A percentile compares a stretch with the other conserved stretches of the same genome.
Evolutionary conservation across 805 yeast species (phyloP).

Genomic region (Huiozyma naganishii): DNA sequence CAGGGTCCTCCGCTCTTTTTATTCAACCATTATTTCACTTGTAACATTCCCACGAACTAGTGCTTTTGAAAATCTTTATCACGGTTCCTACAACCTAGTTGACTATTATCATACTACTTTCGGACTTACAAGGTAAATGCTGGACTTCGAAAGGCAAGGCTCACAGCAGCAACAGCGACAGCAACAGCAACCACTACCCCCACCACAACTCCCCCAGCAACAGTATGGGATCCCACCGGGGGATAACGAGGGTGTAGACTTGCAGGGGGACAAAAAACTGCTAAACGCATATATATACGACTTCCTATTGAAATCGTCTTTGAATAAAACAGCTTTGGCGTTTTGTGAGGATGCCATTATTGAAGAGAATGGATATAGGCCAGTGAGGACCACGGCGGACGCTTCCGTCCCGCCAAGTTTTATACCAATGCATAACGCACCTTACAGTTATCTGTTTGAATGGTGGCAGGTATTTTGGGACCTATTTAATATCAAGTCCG

Average conservation of each 20-base stretch:
- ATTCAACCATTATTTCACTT: too few relatives aligned
- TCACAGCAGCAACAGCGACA: too few relatives aligned
- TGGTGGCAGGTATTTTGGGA: slow-evolving; percentile 99
- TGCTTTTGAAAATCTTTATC: too few relatives aligned
- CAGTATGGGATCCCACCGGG: too few relatives aligned
- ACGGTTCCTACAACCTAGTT: too few relatives aligned
- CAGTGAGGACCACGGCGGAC: not conserved
- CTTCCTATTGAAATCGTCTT: slow-evolving; percentile 63
- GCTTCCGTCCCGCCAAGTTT: not conserved
- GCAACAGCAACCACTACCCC: too few relatives aligned
- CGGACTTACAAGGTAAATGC: too few relatives aligned
- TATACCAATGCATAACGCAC: slow-evolving; percentile 44
- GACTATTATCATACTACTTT: too few relatives aligned
- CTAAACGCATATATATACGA: slow-evolving; percentile 82
- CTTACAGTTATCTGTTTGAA: slow-evolving; percentile 77
- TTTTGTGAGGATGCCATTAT: slow-evolving; percentile 73
- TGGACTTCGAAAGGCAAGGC: too few relatives aligned
- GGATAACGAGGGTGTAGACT: not conserved
- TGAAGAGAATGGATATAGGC: slow-evolving; percentile 10
- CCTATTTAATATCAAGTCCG: slow-evolving; percentile 71
- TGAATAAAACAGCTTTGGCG: slow-evolving; percentile 59
- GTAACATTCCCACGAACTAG: too few relatives aligned
- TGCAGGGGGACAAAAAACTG: slow-evolving; percentile 33
- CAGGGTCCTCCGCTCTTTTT: too few relatives aligned
- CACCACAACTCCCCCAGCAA: too few relatives aligned